Base-by-base conservation (phyloP, 1,284 basidiomycete genomes). In the Ceratobasidium sp. region DNA sequence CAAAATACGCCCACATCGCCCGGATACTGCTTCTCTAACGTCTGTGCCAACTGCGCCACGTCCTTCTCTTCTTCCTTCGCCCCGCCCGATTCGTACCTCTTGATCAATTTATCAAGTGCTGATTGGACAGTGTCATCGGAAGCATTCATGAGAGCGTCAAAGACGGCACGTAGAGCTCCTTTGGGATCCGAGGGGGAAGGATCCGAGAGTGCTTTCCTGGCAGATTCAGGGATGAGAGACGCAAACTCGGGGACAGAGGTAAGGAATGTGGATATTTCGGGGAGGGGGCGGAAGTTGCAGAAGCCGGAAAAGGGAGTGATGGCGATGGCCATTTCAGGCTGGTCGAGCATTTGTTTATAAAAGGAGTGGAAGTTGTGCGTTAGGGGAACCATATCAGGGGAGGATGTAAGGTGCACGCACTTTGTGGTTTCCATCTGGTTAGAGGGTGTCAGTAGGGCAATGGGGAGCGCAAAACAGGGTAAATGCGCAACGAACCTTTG, bases 301-400 rank as follows among this genome's bases (percentile, higher is more conserved):
- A 99, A 87, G 0, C 94, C 98, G 46, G 86, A 86, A 84, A 99
- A 99, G 7, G 91, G 88, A 0, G 96, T 96, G 71, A 99, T 82
- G 0, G 98, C 98, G 63, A 99, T 88, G 13, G 96, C 96, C 95
- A 99, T 98, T 81, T 99, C 98, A 2, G 98, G 98, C 82, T 86
- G 76, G 16, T 28, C 41, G 8, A 1, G 28, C 26, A 30, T 18
- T 52, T n/a, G 35, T 2, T 3, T 23, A 38, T 38, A 38, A 11
- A 4, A 43, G 0, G 9, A 26, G 21, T 1, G 30, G 13, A 18
- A 41, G n/a, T n/a, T n/a, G n/a, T n/a, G n/a, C n/a, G n/a, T n/a
- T n/a, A n/a, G n/a, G n/a, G n/a, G n/a, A n/a, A n/a, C n/a, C n/a
- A n/a, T n/a, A n/a, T n/a, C n/a, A n/a, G n/a, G n/a, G n/a, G n/a